Percentiles rank a stretch among this genome's conserved stretches.
phyloP scores from a whole-genome alignment of 169 alveolate genomes.

The Cryptosporidium parvum region DNA sequence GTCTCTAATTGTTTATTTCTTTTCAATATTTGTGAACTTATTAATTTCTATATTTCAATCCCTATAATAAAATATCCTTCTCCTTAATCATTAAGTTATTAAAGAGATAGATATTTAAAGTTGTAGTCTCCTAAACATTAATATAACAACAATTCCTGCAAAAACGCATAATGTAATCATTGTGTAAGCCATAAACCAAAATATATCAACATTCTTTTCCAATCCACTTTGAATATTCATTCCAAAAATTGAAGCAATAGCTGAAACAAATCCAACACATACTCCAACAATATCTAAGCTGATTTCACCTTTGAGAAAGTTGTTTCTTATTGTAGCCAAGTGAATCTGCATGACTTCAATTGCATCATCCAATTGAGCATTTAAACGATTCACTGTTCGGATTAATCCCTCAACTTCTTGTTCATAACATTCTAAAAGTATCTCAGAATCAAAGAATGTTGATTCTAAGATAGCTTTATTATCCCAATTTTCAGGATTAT shows the following conservation, averaged over 20 bases:
- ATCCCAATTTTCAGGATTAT: constrained; percentile 81
- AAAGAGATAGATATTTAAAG: neutral
- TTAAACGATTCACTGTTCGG: constrained; percentile 79
- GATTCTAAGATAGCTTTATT: constrained; percentile 78
- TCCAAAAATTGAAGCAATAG: constrained; percentile 86
- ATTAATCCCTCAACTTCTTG: constrained; percentile 85
- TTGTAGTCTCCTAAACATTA: constrained; percentile 68
- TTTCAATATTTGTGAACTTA: no score
- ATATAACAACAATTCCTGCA: constrained; percentile 60
- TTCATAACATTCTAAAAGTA: constrained; percentile 83
- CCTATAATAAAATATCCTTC: neutral
- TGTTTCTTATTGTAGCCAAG: constrained; percentile 84
- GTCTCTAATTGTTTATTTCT: neutral
- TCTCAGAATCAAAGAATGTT: constrained; percentile 82
- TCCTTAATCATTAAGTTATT: neutral
- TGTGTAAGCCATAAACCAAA: constrained; percentile 82
- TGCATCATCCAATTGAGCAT: constrained; percentile 85
- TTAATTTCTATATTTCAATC: neutral
- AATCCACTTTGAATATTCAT: constrained; percentile 85
- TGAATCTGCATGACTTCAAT: constrained; percentile 85
- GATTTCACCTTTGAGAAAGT: constrained; percentile 83
- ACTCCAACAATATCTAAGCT: constrained; percentile 84
- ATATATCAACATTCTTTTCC: constrained; percentile 79
- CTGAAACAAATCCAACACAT: constrained; percentile 83
- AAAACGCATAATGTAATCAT: constrained; percentile 78